A percentile compares a stretch with the other conserved stretches of the same genome.
phyloP scores from a whole-genome alignment of 768 basidiomycete genomes.

The Pisolithus marmoratus region DNA sequence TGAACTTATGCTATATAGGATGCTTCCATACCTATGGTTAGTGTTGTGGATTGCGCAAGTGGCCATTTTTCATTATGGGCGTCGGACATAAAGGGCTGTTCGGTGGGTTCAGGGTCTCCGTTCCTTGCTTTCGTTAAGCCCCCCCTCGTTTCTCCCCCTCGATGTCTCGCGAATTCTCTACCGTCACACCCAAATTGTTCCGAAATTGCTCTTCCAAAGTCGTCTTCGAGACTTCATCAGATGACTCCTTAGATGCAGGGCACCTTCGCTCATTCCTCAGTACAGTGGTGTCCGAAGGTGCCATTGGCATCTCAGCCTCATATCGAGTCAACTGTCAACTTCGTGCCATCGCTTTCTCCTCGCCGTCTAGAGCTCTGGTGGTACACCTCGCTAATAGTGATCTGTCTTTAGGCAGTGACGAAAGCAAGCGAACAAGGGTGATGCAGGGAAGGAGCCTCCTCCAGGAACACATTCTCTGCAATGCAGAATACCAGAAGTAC shows the following conservation, averaged over 20 bases:
- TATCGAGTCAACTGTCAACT: constrained; percentile 34
- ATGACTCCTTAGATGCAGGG: too few relatives aligned
- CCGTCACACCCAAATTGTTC: too few relatives aligned
- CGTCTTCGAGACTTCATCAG: too few relatives aligned
- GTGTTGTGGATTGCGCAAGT: too few relatives aligned
- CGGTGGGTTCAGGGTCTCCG: background rate
- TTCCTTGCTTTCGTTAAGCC: too few relatives aligned
- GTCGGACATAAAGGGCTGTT: background rate
- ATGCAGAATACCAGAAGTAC: constrained; percentile 25
- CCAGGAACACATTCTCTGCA: constrained; percentile 34
- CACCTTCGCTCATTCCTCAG: too few relatives aligned
- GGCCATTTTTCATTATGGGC: background rate
- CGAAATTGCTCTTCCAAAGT: constrained; percentile 3
- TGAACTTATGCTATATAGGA: too few relatives aligned
- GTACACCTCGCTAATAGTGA: constrained; percentile 20
- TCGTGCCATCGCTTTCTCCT: constrained; percentile 35
- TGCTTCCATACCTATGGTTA: too few relatives aligned
- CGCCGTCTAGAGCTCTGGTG: constrained; percentile 29
- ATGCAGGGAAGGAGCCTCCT: constrained; percentile 15
- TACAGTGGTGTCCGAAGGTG: constrained; percentile 10
- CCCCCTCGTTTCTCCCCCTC: too few relatives aligned
- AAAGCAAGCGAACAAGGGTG: constrained; percentile 1
- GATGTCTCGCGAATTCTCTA: too few relatives aligned
- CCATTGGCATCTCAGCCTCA: constrained; percentile 39
- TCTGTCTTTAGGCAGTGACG: too few relatives aligned